Percentiles rank a stretch among this genome's conserved stretches.
Conservation (phyloP, 2,329 filamentous ascomycete genomes). For the Arthrocladium fulminans region DNA sequence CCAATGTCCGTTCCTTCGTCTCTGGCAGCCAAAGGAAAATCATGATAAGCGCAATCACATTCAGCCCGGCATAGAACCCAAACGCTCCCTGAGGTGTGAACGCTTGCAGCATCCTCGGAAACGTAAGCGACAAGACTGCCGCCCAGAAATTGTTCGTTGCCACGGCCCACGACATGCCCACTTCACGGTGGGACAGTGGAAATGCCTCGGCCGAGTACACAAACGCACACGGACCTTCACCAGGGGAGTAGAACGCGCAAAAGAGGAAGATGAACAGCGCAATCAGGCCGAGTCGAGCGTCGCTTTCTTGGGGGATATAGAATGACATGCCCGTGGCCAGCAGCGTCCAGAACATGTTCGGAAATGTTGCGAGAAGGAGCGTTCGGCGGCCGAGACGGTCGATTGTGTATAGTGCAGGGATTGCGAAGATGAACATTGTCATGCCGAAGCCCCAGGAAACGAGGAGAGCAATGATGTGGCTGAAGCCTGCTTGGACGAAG, state of each 20-base stretch:
- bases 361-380: constrained; percentile 42
- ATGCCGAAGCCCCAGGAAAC: constrained; percentile 52
- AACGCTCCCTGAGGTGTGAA: constrained; percentile 44
- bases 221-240: constrained; percentile 42
- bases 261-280: constrained; percentile 51
- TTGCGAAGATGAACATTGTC: constrained; percentile 51
- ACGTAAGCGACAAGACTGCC: constrained; percentile 40
- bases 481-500: constrained; percentile 41
- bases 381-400: constrained; percentile 49
- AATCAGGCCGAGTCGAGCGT: constrained; percentile 41
- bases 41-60: constrained; percentile 41
- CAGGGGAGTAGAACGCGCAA: constrained; percentile 43
- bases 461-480: constrained; percentile 36
- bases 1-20: constrained; percentile 24
- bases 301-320: constrained; percentile 35
- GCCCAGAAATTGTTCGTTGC: constrained; percentile 42
- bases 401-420: constrained; percentile 50
- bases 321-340: constrained; percentile 45
- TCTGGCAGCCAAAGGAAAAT: constrained; percentile 39
- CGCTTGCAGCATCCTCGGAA: constrained; percentile 17
- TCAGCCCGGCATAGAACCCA: constrained; percentile 47
- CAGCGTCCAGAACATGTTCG: constrained; percentile 42
- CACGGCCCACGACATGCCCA: constrained; percentile 36
- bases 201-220: constrained; percentile 44
- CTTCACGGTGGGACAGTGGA: constrained; percentile 42